Base-by-base conservation (phyloP, 352 stramenopile genomes). In the Sclerospora graminicola region DNA sequence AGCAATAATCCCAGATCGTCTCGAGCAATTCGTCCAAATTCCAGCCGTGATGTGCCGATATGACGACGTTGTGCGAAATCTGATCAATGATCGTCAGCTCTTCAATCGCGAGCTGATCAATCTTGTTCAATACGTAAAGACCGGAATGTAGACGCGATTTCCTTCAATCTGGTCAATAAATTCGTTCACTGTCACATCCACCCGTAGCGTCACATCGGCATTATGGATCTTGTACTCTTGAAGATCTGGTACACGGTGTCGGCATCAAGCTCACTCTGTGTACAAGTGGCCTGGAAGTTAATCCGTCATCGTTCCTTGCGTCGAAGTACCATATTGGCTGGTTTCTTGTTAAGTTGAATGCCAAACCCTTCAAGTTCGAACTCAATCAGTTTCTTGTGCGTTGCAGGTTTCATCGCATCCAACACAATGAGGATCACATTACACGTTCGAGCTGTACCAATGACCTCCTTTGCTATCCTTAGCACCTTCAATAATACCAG, bases 101-200 rank as follows among this genome's bases (percentile, higher is more conserved):
- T 66, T 98, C 92, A 67, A 99, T 98, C 16, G 92, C 96, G 19
- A 99, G 82, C 61, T 97, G 77, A 63, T 99, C 96, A 57, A 99
- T 99, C 73, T 99, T 99, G 77, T 99, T 99, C 48, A 98, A 91
- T 41, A 99, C 90, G 74, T 99, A 99, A 10, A 99, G 66, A 38
- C 83, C 29, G 95, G 95, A 54, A 99, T 98, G 72, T 99, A 99
- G 15, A 96, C 80, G 43, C 95, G 80, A 69, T 98, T 99, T 41
- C 93, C 93, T 66, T 98, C 95, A 46, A 99, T 97, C 21, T 98
- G 93, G 61, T 99, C 96, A 65, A 99, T 98, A 39, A 99, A 85
- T 60, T 99, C 89, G 77, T 99, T 95, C 14, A 97, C 88, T 10
- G 94, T 97, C 45, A 95, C 76, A 66, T 99, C 94, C 40, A 97